These are phyloP conservation scores for Glycine tomentella DNA, from an alignment of 306 rosid species.

Conservation along the genomic window DNA sequence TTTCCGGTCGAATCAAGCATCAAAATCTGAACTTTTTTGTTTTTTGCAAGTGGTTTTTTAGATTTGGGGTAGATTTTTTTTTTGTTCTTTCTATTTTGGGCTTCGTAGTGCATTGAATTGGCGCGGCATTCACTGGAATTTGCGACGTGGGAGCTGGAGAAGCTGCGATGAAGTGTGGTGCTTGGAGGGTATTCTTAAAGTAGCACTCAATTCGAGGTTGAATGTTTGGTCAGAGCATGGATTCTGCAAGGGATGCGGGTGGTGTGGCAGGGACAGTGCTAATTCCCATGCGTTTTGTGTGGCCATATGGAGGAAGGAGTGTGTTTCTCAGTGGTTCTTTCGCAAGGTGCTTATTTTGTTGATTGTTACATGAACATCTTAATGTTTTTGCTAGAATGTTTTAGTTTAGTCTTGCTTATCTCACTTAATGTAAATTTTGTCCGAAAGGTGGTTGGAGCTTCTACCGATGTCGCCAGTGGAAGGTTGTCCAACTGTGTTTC, in stretches of 20 bases:
- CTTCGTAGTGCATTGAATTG: constrained; percentile 50
- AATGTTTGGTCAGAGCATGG: constrained; percentile 76
- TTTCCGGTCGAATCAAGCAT: constrained; percentile 32
- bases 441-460: constrained; percentile 86
- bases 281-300: constrained; percentile 90
- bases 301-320: constrained; percentile 92
- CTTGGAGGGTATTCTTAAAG: constrained; percentile 53
- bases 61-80: constrained; percentile 25
- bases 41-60: constrained; percentile 10
- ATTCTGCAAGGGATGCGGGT: constrained; percentile 59
- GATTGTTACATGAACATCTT: constrained; percentile 1
- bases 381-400: constrained; percentile 22
- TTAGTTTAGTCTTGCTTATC: not conserved
- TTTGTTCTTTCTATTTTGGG: constrained; percentile 18
- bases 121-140: constrained; percentile 51
- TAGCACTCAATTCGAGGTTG: constrained; percentile 45
- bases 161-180: constrained; percentile 51
- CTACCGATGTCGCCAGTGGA: constrained; percentile 88
- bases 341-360: constrained; percentile 63
- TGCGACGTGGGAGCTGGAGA: constrained; percentile 47
- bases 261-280: constrained; percentile 66
- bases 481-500: constrained; percentile 92
- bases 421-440: constrained; percentile 22
- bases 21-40: constrained; percentile 33
- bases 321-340: constrained; percentile 89